phyloP scores from a whole-genome alignment of 2,329 filamentous ascomycete genomes.

The Pseudocercospora macadamiae region DNA sequence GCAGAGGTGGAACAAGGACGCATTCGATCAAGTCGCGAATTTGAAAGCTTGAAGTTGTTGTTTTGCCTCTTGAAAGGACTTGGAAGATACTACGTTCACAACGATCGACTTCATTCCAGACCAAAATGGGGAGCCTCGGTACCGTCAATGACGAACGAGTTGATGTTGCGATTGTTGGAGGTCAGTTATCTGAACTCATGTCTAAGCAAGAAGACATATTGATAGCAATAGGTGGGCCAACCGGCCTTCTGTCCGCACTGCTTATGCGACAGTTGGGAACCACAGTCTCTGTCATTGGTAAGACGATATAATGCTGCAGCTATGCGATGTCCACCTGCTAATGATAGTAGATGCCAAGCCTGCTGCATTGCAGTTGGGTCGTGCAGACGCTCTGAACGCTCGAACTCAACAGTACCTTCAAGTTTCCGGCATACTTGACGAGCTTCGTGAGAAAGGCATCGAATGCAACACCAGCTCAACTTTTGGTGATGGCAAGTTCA shows the following conservation, averaged over 20 bases:
- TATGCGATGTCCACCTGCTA: background rate
- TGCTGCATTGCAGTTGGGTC: slow-evolving; percentile 9
- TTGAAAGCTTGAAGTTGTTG: no score
- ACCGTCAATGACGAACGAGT: slow-evolving; percentile 8
- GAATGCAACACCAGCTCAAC: slow-evolving; percentile 17
- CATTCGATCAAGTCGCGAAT: no score
- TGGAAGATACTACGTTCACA: no score
- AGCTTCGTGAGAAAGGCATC: slow-evolving; percentile 14
- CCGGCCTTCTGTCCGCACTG: slow-evolving; percentile 9
- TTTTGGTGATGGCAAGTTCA: slow-evolving; percentile 12
- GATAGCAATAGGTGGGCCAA: slow-evolving; percentile 7
- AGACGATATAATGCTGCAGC: background rate
- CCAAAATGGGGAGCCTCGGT: slow-evolving; percentile 1
- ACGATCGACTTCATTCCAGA: no score
- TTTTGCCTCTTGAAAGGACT: no score
- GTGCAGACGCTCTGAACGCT: slow-evolving; percentile 15
- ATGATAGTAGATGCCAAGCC: slow-evolving; percentile 10
- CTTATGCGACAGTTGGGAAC: slow-evolving; percentile 8
- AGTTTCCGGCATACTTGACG: slow-evolving; percentile 9
- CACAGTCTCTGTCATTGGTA: slow-evolving; percentile 11
- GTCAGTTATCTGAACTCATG: background rate
- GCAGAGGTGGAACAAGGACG: no score
- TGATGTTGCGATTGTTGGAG: slow-evolving; percentile 15
- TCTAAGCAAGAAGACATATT: background rate
- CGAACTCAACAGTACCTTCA: slow-evolving; percentile 17